Evolutionary conservation across 768 basidiomycete genomes (phyloP).

Genomic region (Chlorophyllum brunneum): DNA sequence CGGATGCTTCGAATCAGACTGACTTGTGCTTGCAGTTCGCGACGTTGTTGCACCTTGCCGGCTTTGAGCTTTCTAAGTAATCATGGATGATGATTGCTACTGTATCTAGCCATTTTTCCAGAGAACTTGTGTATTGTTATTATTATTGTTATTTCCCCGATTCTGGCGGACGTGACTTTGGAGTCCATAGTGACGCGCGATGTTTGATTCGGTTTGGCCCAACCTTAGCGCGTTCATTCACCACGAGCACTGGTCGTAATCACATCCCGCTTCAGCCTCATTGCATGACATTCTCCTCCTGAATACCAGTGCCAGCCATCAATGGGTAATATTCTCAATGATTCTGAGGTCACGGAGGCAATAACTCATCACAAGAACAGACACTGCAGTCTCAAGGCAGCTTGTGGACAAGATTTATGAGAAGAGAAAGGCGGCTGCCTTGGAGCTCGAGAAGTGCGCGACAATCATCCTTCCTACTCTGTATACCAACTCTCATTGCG

Average conservation of each 20-base stretch:
- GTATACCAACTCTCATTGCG: background rate
- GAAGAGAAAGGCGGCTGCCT: conserved; percentile 91
- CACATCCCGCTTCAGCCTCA: background rate
- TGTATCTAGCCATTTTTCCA: too few species aligned
- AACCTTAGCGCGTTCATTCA: background rate
- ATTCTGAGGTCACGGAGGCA: background rate
- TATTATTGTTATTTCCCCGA: background rate
- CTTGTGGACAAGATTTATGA: conserved; percentile 94
- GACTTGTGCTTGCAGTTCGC: conserved; percentile 47
- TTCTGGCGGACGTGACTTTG: too few species aligned
- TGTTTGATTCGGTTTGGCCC: conserved; percentile 10
- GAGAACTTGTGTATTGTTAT: too few species aligned
- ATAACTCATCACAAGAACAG: conserved; percentile 31
- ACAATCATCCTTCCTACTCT: background rate
- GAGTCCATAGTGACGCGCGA: conserved; percentile 5
- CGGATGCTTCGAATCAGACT: background rate
- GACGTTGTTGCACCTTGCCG: conserved; percentile 65
- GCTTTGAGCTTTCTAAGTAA: conserved; percentile 37
- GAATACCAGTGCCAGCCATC: background rate
- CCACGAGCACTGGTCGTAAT: background rate
- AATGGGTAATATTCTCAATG: conserved; percentile 1
- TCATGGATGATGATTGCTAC: background rate
- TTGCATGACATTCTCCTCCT: background rate
- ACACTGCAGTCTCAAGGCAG: conserved; percentile 73
- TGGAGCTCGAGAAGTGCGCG: conserved; percentile 89